These are phyloP conservation scores for Setomelanomma holmii DNA, from an alignment of 2,329 filamentous ascomycete species.

Conservation along the genomic window DNA sequence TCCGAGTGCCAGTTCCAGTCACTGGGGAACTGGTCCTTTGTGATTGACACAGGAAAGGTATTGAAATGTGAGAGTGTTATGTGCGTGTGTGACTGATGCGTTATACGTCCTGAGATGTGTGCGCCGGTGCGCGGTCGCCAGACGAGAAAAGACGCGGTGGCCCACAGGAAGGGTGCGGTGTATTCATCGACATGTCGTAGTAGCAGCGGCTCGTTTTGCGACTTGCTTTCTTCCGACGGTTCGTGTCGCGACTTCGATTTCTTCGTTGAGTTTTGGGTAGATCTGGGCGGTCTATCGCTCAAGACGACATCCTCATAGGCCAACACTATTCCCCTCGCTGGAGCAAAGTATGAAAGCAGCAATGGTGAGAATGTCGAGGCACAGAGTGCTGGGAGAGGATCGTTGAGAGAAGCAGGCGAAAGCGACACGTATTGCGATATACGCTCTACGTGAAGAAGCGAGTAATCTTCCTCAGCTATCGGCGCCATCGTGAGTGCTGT, in stretches of 20 bases:
- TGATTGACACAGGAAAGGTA: conserved; percentile 89
- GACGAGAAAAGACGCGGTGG: conserved; percentile 84
- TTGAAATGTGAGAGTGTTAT: conserved; percentile 89
- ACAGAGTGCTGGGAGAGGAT: conserved; percentile 72
- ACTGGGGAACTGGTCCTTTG: conserved; percentile 74
- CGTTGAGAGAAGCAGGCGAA: conserved; percentile 72
- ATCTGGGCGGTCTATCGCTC: conserved; percentile 63
- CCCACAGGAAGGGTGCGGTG: conserved; percentile 84
- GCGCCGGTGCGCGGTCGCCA: conserved; percentile 78
- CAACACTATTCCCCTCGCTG: conserved; percentile 76
- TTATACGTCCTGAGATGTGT: conserved; percentile 80
- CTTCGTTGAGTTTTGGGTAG: neutral
- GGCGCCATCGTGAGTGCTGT: conserved; percentile 34
- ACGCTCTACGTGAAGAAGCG: conserved; percentile 76
- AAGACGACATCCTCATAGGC: conserved; percentile 74
- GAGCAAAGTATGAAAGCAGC: conserved; percentile 77
- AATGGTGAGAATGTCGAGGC: conserved; percentile 78
- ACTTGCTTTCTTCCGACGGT: neutral
- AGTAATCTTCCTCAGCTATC: conserved; percentile 15
- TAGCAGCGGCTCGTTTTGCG: conserved; percentile 22
- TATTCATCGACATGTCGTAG: conserved; percentile 66
- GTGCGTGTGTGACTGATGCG: conserved; percentile 87
- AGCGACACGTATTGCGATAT: conserved; percentile 81
- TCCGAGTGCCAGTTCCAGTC: conserved; percentile 75
- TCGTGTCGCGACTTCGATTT: neutral